These are phyloP conservation scores for Smittium mucronatum DNA, from an alignment of 371 early-diverging fungal species.

Conservation along the genomic window DNA sequence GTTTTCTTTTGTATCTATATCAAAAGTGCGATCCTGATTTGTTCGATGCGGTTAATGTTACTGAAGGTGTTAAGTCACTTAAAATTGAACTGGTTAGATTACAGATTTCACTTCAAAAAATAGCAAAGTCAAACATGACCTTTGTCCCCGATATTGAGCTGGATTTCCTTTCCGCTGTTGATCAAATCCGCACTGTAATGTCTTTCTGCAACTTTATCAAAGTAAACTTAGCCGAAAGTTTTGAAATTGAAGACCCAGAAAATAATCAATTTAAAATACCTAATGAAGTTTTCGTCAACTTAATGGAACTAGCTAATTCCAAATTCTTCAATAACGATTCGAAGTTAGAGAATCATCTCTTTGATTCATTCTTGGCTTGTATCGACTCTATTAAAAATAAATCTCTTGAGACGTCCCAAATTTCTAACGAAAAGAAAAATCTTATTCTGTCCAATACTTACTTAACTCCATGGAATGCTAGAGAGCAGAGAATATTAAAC, in stretches of 20 bases:
- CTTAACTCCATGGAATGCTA: conserved; percentile 3
- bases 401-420: neutral
- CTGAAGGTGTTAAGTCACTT: conserved; percentile 1
- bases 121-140: neutral
- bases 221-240: neutral
- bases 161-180: neutral
- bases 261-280: neutral
- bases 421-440: neutral
- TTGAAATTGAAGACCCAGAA: neutral
- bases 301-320: neutral
- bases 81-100: conserved; percentile 8
- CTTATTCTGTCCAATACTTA: neutral
- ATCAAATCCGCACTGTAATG: neutral
- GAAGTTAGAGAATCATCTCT: neutral
- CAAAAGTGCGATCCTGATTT: neutral
- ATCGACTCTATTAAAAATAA: neutral
- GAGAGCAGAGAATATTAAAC: neutral
- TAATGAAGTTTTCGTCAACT: neutral
- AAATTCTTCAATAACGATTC: neutral
- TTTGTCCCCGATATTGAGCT: neutral
- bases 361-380: neutral
- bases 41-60: neutral
- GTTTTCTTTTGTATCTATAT: neutral
- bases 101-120: neutral
- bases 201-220: neutral